Percentiles rank a stretch among this genome's conserved stretches.
Conservation (phyloP, 768 basidiomycete genomes). For the Serendipita indica region DNA sequence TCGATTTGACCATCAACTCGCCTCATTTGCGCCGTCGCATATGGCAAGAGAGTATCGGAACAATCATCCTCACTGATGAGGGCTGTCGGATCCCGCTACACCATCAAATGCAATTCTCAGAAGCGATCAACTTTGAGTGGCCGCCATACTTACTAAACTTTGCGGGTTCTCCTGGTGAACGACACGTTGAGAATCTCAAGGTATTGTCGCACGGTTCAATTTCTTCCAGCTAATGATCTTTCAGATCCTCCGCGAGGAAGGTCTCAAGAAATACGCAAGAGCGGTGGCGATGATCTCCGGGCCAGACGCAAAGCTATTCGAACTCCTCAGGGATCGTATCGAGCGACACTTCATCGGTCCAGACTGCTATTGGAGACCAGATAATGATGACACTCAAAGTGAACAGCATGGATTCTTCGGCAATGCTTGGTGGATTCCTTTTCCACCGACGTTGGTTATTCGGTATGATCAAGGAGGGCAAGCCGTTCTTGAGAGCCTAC, state of each 20-base stretch:
- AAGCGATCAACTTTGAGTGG: slow-evolving; percentile 40
- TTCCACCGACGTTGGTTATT: slow-evolving; percentile 59
- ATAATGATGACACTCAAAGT: slow-evolving; percentile 16
- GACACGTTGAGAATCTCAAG: slow-evolving; percentile 69
- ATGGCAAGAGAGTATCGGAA: slow-evolving; percentile 64
- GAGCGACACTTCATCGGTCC: slow-evolving; percentile 48
- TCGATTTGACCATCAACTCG: slow-evolving; percentile 42
- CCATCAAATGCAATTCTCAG: slow-evolving; percentile 44
- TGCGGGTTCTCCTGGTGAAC: slow-evolving; percentile 44
- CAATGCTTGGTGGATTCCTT: slow-evolving; percentile 67
- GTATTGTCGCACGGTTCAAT: slow-evolving; percentile 22
- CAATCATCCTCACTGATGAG: slow-evolving; percentile 45
- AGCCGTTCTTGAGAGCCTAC: slow-evolving; percentile 31
- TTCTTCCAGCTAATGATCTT: background rate
- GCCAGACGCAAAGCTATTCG: slow-evolving; percentile 33
- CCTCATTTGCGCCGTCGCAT: slow-evolving; percentile 53
- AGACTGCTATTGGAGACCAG: slow-evolving; percentile 50
- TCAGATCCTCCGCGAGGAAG: slow-evolving; percentile 63
- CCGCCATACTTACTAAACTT: slow-evolving; percentile 61
- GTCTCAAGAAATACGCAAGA: slow-evolving; percentile 37
- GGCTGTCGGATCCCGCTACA: slow-evolving; percentile 43
- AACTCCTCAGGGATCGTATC: slow-evolving; percentile 36
- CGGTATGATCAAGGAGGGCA: slow-evolving; percentile 49
- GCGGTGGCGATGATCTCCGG: slow-evolving; percentile 35
- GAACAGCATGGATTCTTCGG: slow-evolving; percentile 44